Evolutionary conservation across 345 rosid genomes (phyloP), one percentile per base, ranked within the genome.

Genomic region (Acer campestre): DNA sequence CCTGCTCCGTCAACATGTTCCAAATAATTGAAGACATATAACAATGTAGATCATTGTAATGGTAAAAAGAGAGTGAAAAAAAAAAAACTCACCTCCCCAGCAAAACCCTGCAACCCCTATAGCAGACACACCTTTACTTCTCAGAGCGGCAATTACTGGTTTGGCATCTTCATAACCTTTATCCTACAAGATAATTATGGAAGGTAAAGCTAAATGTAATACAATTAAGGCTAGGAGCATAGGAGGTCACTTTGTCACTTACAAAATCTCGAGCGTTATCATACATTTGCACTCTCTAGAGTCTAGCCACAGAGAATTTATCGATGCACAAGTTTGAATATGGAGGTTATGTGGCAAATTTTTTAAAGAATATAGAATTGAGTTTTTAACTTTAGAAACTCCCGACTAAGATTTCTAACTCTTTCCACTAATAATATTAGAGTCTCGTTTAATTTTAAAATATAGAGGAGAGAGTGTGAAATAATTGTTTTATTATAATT

Each of bases 71-170:
- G 3, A 62, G 25, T n/a, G 42, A 9, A 17, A 4, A 35, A 4
- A 31, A 29, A 62, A 35, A 49, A n/a, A 14, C 71, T 75, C 64
- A 75, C 78, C 78, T 75, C 78, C 78, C 78, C 78, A 75, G 64
- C 78, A 75, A 65, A 75, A 25, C 22, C 71, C 78, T 64, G 71
- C 71, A 12, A 27, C 71, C 63, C 78, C 78, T 18, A 75, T 51
- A 55, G 78, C 70, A 49, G 71, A 75, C 6, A 49, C 70, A 20
- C 71, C 78, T 75, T 65, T 75, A 65, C 51, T 75, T 75, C 38
- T 75, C 62, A 49, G 59, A 51, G 70, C 71, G 23, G 78, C 51
- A 48, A 65, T 65, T 8, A 65, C 63, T 75, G 51, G 29, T 65
- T 75, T 65, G 62, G 78, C 63, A 64, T 75, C 78, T 64, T 51